Evolutionary conservation across 2,329 filamentous ascomycete genomes (phyloP).

Genomic region (Sordariomycetes sp.): DNA sequence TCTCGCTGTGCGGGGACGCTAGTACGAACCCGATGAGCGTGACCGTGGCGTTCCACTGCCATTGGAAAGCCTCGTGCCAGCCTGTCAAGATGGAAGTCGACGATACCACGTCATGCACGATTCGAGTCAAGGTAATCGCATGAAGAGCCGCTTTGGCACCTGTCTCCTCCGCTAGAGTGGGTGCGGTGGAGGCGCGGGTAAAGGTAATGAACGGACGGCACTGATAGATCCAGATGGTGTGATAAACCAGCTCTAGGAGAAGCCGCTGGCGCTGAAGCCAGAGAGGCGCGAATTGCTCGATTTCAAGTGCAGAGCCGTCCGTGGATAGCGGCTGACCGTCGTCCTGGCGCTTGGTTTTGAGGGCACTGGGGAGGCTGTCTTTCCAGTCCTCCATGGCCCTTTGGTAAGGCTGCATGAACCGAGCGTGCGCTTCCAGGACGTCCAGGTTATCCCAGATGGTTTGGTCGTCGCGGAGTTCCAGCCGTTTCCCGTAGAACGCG

Average conservation of each 20-base stretch:
- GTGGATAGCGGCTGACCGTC: constrained; percentile 24
- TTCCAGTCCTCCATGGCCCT: background rate
- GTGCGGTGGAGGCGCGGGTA: constrained; percentile 5
- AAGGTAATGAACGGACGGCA: constrained; percentile 29
- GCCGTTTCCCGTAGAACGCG: background rate
- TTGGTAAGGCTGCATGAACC: background rate
- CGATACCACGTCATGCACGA: constrained; percentile 14
- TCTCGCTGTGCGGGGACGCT: background rate
- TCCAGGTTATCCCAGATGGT: constrained; percentile 1
- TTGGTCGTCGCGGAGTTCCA: background rate
- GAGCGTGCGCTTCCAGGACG: background rate
- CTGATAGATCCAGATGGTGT: constrained; percentile 24
- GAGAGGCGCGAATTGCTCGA: constrained; percentile 20
- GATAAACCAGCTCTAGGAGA: constrained; percentile 29
- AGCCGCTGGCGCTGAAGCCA: constrained; percentile 31
- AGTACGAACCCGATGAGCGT: background rate
- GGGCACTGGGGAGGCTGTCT: background rate
- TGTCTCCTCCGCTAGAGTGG: constrained; percentile 12
- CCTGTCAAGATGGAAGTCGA: constrained; percentile 16
- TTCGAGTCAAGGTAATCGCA: constrained; percentile 15
- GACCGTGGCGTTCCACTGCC: constrained; percentile 15
- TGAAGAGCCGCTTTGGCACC: constrained; percentile 15
- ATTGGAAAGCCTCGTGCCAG: constrained; percentile 15
- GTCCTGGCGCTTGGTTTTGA: constrained; percentile 16
- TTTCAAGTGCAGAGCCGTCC: constrained; percentile 18